Percentiles rank a stretch among this genome's conserved stretches.
phyloP scores from a whole-genome alignment of 2,329 filamentous ascomycete species.

The Xenosphaeropsis pyriputrescens region DNA sequence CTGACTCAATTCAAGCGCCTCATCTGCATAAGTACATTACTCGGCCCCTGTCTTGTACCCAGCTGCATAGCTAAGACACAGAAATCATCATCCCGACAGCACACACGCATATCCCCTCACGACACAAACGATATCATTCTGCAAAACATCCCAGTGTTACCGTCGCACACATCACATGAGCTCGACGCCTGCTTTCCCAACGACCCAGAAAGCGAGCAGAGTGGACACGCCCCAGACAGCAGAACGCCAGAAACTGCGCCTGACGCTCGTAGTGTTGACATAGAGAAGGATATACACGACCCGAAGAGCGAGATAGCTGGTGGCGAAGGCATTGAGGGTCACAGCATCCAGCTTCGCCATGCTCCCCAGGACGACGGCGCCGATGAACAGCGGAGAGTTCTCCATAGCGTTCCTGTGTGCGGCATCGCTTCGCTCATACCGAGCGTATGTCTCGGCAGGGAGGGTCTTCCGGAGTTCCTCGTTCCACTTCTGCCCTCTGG shows the following conservation, averaged over 20 bases:
- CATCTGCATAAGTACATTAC: too few species aligned
- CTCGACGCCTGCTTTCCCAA: neutral
- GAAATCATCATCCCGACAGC: too few species aligned
- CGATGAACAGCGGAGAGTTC: slow-evolving; percentile 27
- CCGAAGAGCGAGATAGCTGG: neutral
- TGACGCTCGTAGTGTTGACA: slow-evolving; percentile 10
- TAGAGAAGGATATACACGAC: neutral
- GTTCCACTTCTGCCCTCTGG: slow-evolving; percentile 19
- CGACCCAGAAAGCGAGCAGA: neutral
- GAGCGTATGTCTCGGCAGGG: slow-evolving; percentile 20
- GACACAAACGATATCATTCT: neutral
- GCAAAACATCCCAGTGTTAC: neutral
- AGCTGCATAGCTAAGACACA: too few species aligned
- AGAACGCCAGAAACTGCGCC: neutral
- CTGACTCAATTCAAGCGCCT: too few species aligned
- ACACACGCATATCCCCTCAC: too few species aligned
- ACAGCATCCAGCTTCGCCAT: slow-evolving; percentile 18
- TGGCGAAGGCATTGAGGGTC: slow-evolving; percentile 6
- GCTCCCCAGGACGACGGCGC: slow-evolving; percentile 26
- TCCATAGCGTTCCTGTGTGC: slow-evolving; percentile 30
- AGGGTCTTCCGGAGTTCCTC: slow-evolving; percentile 22
- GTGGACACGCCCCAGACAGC: neutral
- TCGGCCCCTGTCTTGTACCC: too few species aligned
- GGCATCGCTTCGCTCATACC: slow-evolving; percentile 26
- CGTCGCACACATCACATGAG: neutral